A percentile compares a stretch with the other conserved stretches of the same genome.
Evolutionary conservation across 345 rosid species (phyloP).

Genomic region (Eucalyptus cloeziana): DNA sequence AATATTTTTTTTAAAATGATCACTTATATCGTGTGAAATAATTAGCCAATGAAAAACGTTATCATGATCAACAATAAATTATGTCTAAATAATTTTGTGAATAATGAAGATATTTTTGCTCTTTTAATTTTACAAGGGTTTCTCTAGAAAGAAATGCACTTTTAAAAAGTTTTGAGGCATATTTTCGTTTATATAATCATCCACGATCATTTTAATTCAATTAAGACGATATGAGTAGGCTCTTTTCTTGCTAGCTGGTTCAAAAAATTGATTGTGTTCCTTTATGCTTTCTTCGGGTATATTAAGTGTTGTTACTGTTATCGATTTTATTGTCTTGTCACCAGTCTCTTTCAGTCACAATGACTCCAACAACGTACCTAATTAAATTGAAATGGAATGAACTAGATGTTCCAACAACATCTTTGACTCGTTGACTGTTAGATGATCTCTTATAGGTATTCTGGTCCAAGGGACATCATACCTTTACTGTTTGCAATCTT

Average conservation of each 20-base stretch:
- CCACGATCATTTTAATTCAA: neutral
- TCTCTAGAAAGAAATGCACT: neutral
- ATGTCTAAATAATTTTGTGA: neutral
- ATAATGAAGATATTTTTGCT: neutral
- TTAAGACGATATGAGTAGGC: neutral
- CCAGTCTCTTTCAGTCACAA: neutral
- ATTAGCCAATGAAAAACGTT: fast-evolving
- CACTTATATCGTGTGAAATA: neutral
- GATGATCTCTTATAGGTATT: neutral
- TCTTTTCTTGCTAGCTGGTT: neutral
- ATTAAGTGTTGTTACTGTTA: neutral
- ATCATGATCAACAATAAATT: fast-evolving
- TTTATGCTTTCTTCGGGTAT: neutral
- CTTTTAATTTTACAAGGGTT: neutral
- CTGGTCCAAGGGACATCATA: neutral
- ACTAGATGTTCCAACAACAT: neutral
- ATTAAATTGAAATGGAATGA: neutral
- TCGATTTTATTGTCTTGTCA: neutral
- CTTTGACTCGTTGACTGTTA: neutral
- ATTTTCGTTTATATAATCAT: neutral
- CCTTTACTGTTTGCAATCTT: neutral
- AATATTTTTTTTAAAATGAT: too few species aligned
- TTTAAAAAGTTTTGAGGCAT: neutral
- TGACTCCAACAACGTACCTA: neutral
- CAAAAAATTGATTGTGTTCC: neutral